phyloP scores from a whole-genome alignment of 2,329 filamentous ascomycete species.

The Stagonosporopsis tanaceti region DNA sequence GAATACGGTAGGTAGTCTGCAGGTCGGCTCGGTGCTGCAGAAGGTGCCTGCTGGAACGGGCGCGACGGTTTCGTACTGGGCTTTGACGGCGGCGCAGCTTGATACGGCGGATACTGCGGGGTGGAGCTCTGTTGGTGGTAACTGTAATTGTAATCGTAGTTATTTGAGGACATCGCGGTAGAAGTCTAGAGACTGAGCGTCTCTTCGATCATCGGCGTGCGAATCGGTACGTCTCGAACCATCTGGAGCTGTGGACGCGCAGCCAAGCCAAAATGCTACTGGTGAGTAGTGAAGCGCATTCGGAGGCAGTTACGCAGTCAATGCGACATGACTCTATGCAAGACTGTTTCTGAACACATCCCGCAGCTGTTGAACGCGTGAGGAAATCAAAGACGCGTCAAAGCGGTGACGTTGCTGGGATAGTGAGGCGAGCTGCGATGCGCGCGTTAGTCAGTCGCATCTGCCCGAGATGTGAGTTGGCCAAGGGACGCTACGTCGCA shows the following conservation, averaged over 20 bases:
- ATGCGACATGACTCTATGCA: fast-evolving
- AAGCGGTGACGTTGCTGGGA: constrained; percentile 11
- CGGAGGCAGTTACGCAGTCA: not conserved
- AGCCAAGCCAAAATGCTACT: not conserved
- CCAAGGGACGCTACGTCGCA: constrained; percentile 1
- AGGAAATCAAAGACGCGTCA: constrained; percentile 11
- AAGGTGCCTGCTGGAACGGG: constrained; percentile 35
- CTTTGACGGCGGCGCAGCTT: constrained; percentile 37
- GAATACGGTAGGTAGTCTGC: constrained; percentile 42
- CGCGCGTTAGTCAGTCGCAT: constrained; percentile 20
- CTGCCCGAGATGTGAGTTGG: not conserved
- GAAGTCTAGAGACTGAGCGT: not conserved
- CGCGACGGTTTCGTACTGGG: constrained; percentile 32
- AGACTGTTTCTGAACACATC: not conserved
- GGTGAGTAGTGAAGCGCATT: not conserved
- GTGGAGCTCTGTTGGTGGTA: constrained; percentile 40
- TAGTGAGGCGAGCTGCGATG: constrained; percentile 9
- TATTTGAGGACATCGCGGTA: constrained; percentile 37
- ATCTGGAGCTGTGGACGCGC: not conserved
- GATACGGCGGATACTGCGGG: constrained; percentile 38
- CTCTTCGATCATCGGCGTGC: constrained; percentile 12
- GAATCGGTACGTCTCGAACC: not conserved
- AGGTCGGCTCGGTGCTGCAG: constrained; percentile 28
- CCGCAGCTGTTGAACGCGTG: not conserved
- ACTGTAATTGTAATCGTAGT: constrained; percentile 40